Percentiles rank a stretch among this genome's conserved stretches.
These are phyloP conservation scores for Epichloe sibirici DNA, from an alignment of 2,329 filamentous ascomycete species.

Conservation along the genomic window DNA sequence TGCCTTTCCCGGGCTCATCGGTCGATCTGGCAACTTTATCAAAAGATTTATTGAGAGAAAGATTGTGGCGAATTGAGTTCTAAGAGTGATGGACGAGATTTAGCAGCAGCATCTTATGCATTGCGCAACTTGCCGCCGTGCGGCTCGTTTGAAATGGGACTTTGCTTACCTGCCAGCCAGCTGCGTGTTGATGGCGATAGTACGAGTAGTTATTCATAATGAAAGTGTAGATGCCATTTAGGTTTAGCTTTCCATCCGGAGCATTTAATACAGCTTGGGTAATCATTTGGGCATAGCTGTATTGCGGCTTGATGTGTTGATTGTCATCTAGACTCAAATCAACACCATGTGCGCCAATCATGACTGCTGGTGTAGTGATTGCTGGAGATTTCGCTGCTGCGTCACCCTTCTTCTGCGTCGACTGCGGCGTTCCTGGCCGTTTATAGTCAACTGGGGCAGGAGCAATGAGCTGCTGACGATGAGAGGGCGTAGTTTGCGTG, in stretches of 20 bases:
- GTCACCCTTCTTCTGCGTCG: conserved; percentile 21
- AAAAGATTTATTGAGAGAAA: conserved; percentile 90
- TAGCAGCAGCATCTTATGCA: neutral
- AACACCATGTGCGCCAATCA: conserved; percentile 39
- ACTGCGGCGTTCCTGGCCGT: conserved; percentile 48
- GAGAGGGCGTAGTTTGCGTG: conserved; percentile 16
- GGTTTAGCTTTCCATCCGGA: conserved; percentile 74
- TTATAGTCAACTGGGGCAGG: conserved; percentile 49
- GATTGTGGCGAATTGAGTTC: conserved; percentile 94
- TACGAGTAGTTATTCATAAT: conserved; percentile 89
- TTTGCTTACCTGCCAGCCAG: conserved; percentile 74
- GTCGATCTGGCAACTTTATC: conserved; percentile 85
- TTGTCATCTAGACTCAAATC: conserved; percentile 75
- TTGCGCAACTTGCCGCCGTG: neutral
- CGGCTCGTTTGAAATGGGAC: neutral
- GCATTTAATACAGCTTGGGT: conserved; percentile 89
- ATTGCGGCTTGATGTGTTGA: conserved; percentile 87
- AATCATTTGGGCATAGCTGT: conserved; percentile 94
- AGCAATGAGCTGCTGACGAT: conserved; percentile 37
- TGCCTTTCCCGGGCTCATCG: conserved; percentile 93
- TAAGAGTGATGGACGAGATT: conserved; percentile 18
- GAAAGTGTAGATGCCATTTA: conserved; percentile 87
- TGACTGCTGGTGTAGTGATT: conserved; percentile 23
- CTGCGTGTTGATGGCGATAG: conserved; percentile 64
- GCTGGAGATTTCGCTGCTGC: conserved; percentile 19